Conservation (phyloP, 495 filamentous ascomycete genomes). For the Penicillium simplicissimum region DNA sequence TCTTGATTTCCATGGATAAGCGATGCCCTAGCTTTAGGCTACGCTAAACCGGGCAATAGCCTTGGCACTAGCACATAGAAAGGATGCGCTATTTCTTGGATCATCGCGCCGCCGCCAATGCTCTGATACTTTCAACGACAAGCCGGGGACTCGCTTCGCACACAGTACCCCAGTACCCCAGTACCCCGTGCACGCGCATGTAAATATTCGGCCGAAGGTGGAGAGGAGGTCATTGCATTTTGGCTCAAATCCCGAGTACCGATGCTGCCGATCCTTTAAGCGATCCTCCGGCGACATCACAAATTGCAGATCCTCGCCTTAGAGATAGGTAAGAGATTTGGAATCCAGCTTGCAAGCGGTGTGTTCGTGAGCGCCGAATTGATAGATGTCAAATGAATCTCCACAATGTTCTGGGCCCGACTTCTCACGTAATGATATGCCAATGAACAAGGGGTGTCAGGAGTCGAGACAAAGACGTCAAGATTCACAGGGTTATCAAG, state of each 20-base stretch:
- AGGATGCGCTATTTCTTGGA: slow-evolving; percentile 6
- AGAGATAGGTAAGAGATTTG: neutral
- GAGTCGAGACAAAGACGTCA: neutral
- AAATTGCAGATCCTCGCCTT: neutral
- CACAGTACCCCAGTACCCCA: no score
- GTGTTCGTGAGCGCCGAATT: neutral
- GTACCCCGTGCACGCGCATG: neutral
- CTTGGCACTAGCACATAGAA: neutral
- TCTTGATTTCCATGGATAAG: neutral
- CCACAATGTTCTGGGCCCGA: slow-evolving; percentile 2
- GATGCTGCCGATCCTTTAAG: neutral
- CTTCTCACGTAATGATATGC: slow-evolving; percentile 4
- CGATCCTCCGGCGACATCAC: neutral
- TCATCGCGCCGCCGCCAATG: neutral
- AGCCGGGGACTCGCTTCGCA: neutral
- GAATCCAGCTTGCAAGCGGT: neutral
- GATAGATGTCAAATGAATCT: neutral
- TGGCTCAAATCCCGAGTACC: neutral
- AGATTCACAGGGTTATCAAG: neutral
- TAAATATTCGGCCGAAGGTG: neutral
- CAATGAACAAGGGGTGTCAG: neutral
- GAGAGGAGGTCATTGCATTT: neutral
- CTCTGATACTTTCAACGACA: neutral
- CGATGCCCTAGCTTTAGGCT: neutral
- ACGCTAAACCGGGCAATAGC: neutral